These are phyloP conservation scores for Aureobasidium sp. DNA, from an alignment of 2,329 filamentous ascomycete species.

Conservation along the genomic window DNA sequence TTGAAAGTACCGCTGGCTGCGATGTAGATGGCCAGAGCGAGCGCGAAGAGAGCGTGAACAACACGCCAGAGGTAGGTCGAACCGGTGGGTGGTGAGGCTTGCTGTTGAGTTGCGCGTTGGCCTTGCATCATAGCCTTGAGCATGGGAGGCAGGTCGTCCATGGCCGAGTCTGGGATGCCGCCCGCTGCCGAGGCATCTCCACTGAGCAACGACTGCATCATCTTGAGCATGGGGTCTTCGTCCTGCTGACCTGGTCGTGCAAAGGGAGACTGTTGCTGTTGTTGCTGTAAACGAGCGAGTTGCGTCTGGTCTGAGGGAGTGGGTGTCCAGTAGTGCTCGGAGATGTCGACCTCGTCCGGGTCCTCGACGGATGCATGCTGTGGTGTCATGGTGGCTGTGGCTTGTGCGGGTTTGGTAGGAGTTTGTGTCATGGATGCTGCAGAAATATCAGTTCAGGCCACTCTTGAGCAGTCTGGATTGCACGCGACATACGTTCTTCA, in stretches of 20 bases:
- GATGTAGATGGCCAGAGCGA: slow-evolving; percentile 65
- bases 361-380: slow-evolving; percentile 36
- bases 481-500: slow-evolving; percentile 17
- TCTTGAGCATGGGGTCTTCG: slow-evolving; percentile 64
- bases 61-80: slow-evolving; percentile 60
- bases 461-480: too few relatives aligned
- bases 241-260: slow-evolving; percentile 25
- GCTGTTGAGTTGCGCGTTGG: slow-evolving; percentile 32
- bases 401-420: slow-evolving; percentile 17
- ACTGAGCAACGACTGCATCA: slow-evolving; percentile 66
- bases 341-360: slow-evolving; percentile 73
- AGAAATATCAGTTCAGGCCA: neutral
- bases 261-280: slow-evolving; percentile 18
- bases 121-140: slow-evolving; percentile 40
- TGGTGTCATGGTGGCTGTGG: slow-evolving; percentile 18
- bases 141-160: slow-evolving; percentile 38
- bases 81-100: slow-evolving; percentile 30
- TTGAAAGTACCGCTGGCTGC: slow-evolving; percentile 61
- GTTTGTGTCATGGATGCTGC: slow-evolving; percentile 20
- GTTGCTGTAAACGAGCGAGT: neutral
- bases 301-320: slow-evolving; percentile 5
- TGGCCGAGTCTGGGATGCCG: slow-evolving; percentile 32
- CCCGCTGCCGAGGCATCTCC: slow-evolving; percentile 26
- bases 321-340: slow-evolving; percentile 41
- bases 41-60: slow-evolving; percentile 64